Evolutionary conservation across 305 asterid species (phyloP), one percentile per base, ranked within the genome.

Genomic region (Salvia sclarea): DNA sequence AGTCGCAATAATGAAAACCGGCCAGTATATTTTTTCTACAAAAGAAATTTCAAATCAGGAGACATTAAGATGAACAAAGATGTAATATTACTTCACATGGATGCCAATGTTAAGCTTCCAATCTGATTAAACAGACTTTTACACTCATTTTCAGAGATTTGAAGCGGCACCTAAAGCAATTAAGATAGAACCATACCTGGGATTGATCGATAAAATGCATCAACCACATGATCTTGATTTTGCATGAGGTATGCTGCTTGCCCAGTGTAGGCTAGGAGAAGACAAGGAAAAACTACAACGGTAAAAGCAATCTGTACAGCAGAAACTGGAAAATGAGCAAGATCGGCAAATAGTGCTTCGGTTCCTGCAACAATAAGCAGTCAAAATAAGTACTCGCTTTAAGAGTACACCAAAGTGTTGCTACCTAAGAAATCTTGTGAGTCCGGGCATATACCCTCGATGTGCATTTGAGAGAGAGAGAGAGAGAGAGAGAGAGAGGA

Each of bases 301-400:
- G 97, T 94, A 78, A 94, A 94, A 45, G 99, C 99, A 62, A 94
- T 95, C 86, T 91, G 98, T 76, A 94, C 63, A 35, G 98, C 95
- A 17, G 97, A 73, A 71, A 94, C 89, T 0, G 98, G 99, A 75
- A 91, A 94, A 83, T 94, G 94, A 65, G 92, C 88, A 60, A 94
- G 94, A 80, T 94, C 99, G 50, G 99, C 99, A 76, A 94, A 94
- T 54, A 94, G 98, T 56, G 99, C 98, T 85, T 94, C 99, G 0
- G 96, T 94, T 68, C 99, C 99, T 91, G 90, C 83, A 90, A 70
- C 54, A 61, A 48, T 17, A 41, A 69, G 48, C 77, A 64, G 4
- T n/a, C 69, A 73, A 67, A 65, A 48, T 66, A 9, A 71, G 38
- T 52, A 35, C 40, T 58, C 52, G n/a, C 18, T 25, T 67, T 33